These are phyloP conservation scores for Trichoderma polysporum DNA, from an alignment of 2,329 filamentous ascomycete species.

Conservation along the genomic window DNA sequence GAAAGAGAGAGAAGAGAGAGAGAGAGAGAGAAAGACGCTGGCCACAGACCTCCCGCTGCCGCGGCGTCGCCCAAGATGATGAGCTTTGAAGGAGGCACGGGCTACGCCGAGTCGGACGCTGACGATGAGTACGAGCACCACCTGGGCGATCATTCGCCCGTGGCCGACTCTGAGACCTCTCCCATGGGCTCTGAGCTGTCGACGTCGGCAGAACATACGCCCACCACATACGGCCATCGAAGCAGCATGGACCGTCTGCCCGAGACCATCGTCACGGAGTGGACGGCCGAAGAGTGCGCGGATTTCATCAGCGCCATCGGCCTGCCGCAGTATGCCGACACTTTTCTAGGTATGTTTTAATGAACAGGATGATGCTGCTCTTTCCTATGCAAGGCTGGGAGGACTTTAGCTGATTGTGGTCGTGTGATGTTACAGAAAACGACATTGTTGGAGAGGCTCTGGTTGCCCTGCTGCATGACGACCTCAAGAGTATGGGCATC, in stretches of 20 bases:
- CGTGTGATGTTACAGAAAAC: conserved; percentile 63
- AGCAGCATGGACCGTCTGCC: conserved; percentile 65
- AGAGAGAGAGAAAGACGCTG: background rate
- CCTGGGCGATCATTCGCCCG: conserved; percentile 65
- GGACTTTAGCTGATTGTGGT: conserved; percentile 23
- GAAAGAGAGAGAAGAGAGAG: background rate
- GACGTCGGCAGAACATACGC: conserved; percentile 71
- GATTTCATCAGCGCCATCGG: conserved; percentile 82
- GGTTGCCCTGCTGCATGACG: conserved; percentile 83
- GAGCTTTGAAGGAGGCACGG: conserved; percentile 65
- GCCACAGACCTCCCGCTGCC: conserved; percentile 13
- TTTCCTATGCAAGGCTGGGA: background rate
- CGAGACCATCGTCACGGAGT: conserved; percentile 74
- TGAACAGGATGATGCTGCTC: conserved; percentile 23
- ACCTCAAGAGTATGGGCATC: conserved; percentile 93
- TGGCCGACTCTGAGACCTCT: conserved; percentile 67
- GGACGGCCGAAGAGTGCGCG: conserved; percentile 83
- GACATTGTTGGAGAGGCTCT: conserved; percentile 91
- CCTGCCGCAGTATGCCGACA: conserved; percentile 76
- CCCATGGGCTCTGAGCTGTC: conserved; percentile 71
- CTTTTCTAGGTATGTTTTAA: conserved; percentile 73
- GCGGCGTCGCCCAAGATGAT: conserved; percentile 39
- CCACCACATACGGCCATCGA: conserved; percentile 72
- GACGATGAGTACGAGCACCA: conserved; percentile 82
- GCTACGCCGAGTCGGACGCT: conserved; percentile 76